phyloP scores from a whole-genome alignment of 1,284 basidiomycete species.

The Trametes sp. region DNA sequence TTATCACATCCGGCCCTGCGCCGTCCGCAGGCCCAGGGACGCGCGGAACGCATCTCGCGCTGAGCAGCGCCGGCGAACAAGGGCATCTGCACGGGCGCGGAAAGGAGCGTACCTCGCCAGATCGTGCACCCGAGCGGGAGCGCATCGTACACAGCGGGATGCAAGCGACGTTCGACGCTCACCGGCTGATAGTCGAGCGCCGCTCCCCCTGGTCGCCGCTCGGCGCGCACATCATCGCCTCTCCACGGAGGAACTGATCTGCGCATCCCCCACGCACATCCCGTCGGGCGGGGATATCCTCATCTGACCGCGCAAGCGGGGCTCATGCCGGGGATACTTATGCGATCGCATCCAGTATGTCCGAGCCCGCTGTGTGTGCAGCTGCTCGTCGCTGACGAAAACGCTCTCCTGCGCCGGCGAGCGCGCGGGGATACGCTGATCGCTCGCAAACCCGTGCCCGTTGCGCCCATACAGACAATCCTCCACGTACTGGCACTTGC shows the following conservation, averaged over 20 bases:
- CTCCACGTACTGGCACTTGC: not conserved
- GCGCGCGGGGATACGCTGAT: slow-evolving; percentile 1
- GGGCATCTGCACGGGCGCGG: not conserved
- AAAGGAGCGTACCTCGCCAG: not conserved
- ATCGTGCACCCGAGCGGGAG: not conserved
- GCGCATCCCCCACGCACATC: not conserved
- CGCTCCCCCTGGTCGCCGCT: slow-evolving; percentile 2
- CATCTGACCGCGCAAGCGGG: slow-evolving; percentile 3
- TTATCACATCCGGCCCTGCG: not conserved
- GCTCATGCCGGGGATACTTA: slow-evolving; percentile 2
- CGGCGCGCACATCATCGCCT: slow-evolving; percentile 10
- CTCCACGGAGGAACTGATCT: slow-evolving; percentile 3
- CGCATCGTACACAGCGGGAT: no score
- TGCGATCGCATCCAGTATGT: not conserved
- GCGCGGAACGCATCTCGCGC: slow-evolving; percentile 4
- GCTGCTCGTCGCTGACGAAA: not conserved
- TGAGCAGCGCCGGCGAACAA: slow-evolving; percentile 3
- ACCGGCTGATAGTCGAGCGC: not conserved
- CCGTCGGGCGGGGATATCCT: not conserved
- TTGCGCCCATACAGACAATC: not conserved
- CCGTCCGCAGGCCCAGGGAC: slow-evolving; percentile 5
- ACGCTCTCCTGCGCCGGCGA: not conserved
- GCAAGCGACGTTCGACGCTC: not conserved
- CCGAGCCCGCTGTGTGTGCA: not conserved
- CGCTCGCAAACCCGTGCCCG: not conserved